Base-by-base conservation (phyloP, 345 rosid genomes). In the Lagerstroemia speciosa region DNA sequence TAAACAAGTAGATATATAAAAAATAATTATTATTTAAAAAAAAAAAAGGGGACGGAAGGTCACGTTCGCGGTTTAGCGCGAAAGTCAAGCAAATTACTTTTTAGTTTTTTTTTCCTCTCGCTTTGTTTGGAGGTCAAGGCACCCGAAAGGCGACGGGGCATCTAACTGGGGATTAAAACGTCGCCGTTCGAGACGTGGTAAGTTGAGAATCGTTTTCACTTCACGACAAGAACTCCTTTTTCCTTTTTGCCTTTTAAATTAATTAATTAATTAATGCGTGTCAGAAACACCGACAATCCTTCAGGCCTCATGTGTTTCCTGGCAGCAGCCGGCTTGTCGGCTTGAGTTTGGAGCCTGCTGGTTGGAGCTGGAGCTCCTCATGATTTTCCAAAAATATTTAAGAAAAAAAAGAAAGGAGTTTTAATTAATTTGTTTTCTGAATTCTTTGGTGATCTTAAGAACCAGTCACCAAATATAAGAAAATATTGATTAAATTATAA, bases 41-140 rank as follows among this genome's bases (percentile, higher is more conserved):
- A 55, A 2, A 8, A 24, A 26, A 24, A 24, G 22, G 6, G 24
- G 29, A 26, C 26, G 22, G 29, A 55, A 1, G 30, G 61, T 48
- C 55, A 19, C 55, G 55, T 9, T 55, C 30, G 61, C 31, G 61
- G 31, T 55, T 24, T 55, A 26, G 61, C 31, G 30, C 61, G 9
- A 7, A 55, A 55, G 61, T 55, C 61, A 55, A 55, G 63, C 29
- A 58, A 58, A 27, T 30, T 58, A n/a, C 2, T 16, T 14, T 41
- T 9, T 41, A n/a, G n/a, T n/a, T n/a, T n/a, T n/a, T n/a, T n/a
- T n/a, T n/a, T n/a, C n/a, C n/a, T 9, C 2, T 9, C 15, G 46
- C 63, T 58, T 58, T 58, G 19, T 27, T 29, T 58, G 34, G 63
- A 58, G 63, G 63, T 27, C 63, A 58, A 58, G 63, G 34, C 33